Base-by-base conservation (phyloP, 2,329 filamentous ascomycete genomes). In the Alternaria consortialis region DNA sequence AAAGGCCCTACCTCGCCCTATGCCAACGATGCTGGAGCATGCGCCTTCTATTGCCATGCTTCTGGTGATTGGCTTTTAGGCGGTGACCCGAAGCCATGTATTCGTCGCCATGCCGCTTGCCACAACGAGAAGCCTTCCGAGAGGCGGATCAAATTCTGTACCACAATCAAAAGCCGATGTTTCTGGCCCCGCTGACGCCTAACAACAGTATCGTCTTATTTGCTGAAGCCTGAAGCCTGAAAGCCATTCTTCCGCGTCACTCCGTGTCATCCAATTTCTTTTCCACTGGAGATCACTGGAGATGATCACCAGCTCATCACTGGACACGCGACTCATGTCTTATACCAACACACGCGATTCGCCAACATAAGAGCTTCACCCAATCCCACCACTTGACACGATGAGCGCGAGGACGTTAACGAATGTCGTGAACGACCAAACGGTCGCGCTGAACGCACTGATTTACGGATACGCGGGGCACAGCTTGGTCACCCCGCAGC, bases 391-490 rank as follows among this genome's bases (percentile, higher is more conserved):
- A 47, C 13, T 51, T 56, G 44, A 58, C 67, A 72, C 63, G 55
- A 80, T 80, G 77, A 77, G 69, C 58, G 72, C 72, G 44, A 74
- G 77, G 63, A 78, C 77, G 44, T 63, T 80, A 58, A 79, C 74
- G 32, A 79, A 78, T 63, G 78, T 80, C 47, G 76, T 80, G 29
- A 80, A 79, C 63, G 77, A 80, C 53, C 77, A 81, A 60, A 80
- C 79, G 2, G 74, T 80, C 58, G 81, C 83, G 23, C 68, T 84
- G 56, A 84, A 84, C 69, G 82, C 82, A 11, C 78, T 81, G 67
- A 83, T 84, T 56, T 84, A 81, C 70, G 83, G 82, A 29, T 84
- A 82, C 64, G 82, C 79, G 8, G 82, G 82, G 11, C 82, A 84
- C 66, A 83, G 81, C 23, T 74, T 84, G 15, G 82, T 84, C 51